Base-by-base conservation (phyloP, 2,329 filamentous ascomycete genomes). In the Penicillium hordei region DNA sequence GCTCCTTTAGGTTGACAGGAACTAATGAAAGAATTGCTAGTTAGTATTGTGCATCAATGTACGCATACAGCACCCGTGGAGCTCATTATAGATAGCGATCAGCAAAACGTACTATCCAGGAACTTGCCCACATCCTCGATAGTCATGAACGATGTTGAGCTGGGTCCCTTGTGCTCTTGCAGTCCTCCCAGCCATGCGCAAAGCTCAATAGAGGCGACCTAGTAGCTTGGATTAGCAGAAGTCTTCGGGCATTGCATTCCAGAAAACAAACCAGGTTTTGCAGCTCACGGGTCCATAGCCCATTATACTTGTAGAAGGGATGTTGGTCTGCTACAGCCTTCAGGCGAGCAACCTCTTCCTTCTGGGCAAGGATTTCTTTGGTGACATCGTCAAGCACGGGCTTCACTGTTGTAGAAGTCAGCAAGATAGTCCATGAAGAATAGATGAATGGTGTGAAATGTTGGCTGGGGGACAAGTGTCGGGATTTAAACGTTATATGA, bases 251-350 rank as follows among this genome's bases (percentile, higher is more conserved):
- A 52, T 45, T 59, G 34, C 36, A 17, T 38, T 25, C 23, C 45
- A 40, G 34, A 48, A 21, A 76, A 81, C 78, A 82, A 83, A 83
- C 85, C 44, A 90, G 85, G 73, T 90, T 91, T 75, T 97, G 93
- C 54, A 97, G 79, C 69, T 90, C 86, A 58, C 91, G 86, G 29
- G 86, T 84, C 94, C 94, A 99, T 73, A 91, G 86, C 56, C 82
- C 80, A 76, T 97, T 97, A 80, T 95, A 97, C 83, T 96, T 97
- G 86, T 97, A 99, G 81, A 97, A 99, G 0, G 94, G 93, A 69
- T 95, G 89, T 72, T 90, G 83, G 27, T 91, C 93, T 2, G 93
- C 91, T 54, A 90, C 84, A 54, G 82, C 77, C 60, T 86, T 84
- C 44, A 99, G 84, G 65, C 88, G 86, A 57, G 80, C 78, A 45